Percentiles rank a stretch among this genome's conserved stretches.
Conservation (phyloP, 2,329 filamentous ascomycete genomes). For the Nannizziopsis arthrosporioides region DNA sequence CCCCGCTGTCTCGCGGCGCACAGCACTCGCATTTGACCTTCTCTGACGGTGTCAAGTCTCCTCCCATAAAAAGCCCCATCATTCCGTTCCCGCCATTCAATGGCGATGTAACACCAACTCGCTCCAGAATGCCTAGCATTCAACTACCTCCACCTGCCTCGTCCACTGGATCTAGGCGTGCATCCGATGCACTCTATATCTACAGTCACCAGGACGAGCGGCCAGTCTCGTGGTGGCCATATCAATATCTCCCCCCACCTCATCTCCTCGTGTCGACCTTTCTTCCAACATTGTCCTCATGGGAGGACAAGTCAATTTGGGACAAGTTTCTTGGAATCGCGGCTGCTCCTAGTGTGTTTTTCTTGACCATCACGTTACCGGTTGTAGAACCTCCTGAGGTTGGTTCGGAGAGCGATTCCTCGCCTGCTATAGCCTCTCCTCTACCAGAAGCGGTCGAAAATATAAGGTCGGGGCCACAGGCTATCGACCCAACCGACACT, state of each 20-base stretch:
- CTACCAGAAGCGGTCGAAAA: conserved; percentile 28
- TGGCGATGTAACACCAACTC: conserved; percentile 39
- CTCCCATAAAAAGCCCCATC: conserved; percentile 28
- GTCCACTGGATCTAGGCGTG: conserved; percentile 37
- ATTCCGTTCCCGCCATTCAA: conserved; percentile 59
- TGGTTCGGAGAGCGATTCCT: conserved; percentile 29
- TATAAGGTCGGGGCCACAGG: conserved; percentile 8
- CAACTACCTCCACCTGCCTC: conserved; percentile 43
- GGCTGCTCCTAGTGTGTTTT: conserved; percentile 79
- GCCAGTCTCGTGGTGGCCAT: conserved; percentile 67
- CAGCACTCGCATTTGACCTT: not conserved
- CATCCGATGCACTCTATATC: conserved; percentile 31
- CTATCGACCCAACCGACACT: not conserved
- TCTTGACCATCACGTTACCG: conserved; percentile 80
- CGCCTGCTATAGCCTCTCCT: conserved; percentile 1
- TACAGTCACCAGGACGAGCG: conserved; percentile 28
- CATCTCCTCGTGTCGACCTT: conserved; percentile 59
- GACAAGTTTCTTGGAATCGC: conserved; percentile 70
- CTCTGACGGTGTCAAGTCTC: conserved; percentile 1
- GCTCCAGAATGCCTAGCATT: conserved; percentile 45
- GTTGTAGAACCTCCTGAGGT: conserved; percentile 63
- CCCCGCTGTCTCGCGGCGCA: conserved; percentile 22
- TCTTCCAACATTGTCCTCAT: conserved; percentile 76
- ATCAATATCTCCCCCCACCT: conserved; percentile 58
- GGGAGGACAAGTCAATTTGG: conserved; percentile 71